Base-by-base conservation (phyloP, 768 basidiomycete species). In the Lepiota venenata region DNA sequence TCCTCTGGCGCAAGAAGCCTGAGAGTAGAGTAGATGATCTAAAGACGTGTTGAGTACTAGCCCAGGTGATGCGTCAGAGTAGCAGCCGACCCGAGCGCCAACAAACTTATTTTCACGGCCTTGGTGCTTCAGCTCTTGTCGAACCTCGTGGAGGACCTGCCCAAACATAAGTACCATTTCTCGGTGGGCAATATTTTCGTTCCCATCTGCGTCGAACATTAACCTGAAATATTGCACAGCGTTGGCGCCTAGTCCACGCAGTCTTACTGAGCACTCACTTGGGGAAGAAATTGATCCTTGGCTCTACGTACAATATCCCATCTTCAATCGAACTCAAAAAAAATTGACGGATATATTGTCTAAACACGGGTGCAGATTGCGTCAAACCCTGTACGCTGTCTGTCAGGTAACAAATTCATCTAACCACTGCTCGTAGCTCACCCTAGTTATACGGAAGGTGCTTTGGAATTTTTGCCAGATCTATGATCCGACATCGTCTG, bases 401-500 rank as follows among this genome's bases (percentile, higher is more conserved):
- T n/a, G 32, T 54, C 16, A 53, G 20, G 37, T 39, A 16, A 12
- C 29, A 48, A 35, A 29, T 51, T 15, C 16, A 36, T 16, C 41
- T n/a, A 50, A 45, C 39, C 11, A 22, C 38, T 47, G 44, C 22
- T 15, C n/a, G 35, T 5, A 25, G 67, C 74, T 47, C 63, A 85
- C 86, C 10, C 62, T 58, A 16, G 80, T 73, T 0, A 81, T 75
- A 0, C 44, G 22, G 60, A 84, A 84, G 0, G 79, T 83, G 61
- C 71, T 80, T 14, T 61, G 61, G 62, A 92, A 91, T 58, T 88
- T 88, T 39, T 79, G 66, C 88, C 88, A 91, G 43, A 91, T 91
- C 88, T 89, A 54, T 52, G 11, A 22, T n/a, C 27, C 27, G 39
- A 25, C 25, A 18, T 43, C 35, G 29, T 49, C 16, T 11, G 27